Evolutionary conservation across 805 yeast species (phyloP), one percentile per base, ranked within the genome.

Genomic region (Dipodascus albidus): DNA sequence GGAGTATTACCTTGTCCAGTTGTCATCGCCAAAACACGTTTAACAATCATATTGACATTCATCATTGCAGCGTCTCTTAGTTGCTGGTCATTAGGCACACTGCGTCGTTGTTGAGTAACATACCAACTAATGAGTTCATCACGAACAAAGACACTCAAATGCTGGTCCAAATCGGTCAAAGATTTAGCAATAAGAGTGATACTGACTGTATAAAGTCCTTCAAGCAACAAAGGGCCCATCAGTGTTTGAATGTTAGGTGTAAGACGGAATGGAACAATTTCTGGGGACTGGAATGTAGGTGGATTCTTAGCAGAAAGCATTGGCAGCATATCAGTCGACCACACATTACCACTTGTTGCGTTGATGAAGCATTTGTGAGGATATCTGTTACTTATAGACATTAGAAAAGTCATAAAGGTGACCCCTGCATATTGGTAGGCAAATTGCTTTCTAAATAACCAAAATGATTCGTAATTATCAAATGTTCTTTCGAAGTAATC

Each of bases 71-170:
- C 84, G 58, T 89, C 96, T 53, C 90, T 75, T 55, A 91, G 67
- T 60, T 86, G 95, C 50, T 84, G 82, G 59, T 87, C 96, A 60
- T 83, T 91, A 3, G 44, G 44, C 1, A 88, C 89, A 35, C 85
- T 74, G 9, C 93, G 81, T 55, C 89, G 71, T 51, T 70, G 79
- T 63, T 89, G 96, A 63, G 87, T 96, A 42, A 90, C 81, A 67
- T 84, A 90, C 98, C 97, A 91, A 0, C 96, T 82, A 51, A 90
- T 81, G 17, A 91, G 85, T 68, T 93, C 99, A 69, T 93, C 99
- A 54, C 98, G 81, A 20, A 95, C 96, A 70, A 93, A 91, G 59
- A 93, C 74, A n/a, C 96, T 87, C 70, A 93, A 71, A 68, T 85
- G 89, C 57, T 89, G 95, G 62, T 86, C 96, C 67, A 93, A 74